A percentile compares a stretch with the other conserved stretches of the same genome.
These are phyloP conservation scores for Candida dajiaensis DNA, from an alignment of 805 yeast species.

Conservation along the genomic window DNA sequence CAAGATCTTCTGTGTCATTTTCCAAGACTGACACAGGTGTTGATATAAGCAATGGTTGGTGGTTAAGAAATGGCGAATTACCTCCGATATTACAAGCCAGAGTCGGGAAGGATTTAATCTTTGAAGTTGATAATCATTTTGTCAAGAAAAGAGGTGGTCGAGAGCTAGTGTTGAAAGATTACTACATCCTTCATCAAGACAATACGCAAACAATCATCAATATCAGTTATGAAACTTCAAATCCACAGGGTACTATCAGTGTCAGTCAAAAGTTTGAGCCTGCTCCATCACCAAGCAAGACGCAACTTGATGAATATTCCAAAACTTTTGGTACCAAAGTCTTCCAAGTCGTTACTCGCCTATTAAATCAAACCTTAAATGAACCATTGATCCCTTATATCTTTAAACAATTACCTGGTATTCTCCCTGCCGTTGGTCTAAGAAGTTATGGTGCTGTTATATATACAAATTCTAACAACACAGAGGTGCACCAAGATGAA, in stretches of 20 bases:
- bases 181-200: constrained; percentile 68
- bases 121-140: constrained; percentile 57
- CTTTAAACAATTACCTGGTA: constrained; percentile 32
- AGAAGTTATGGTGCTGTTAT: constrained; percentile 71
- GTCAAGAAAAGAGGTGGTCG: constrained; percentile 55
- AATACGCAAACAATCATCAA: constrained; percentile 61
- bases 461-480: constrained; percentile 48
- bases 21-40: constrained; percentile 25
- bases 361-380: constrained; percentile 23
- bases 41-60: constrained; percentile 50
- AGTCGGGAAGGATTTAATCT: constrained; percentile 44
- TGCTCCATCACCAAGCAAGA: constrained; percentile 42
- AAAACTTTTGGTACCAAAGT: constrained; percentile 46
- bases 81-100: constrained; percentile 46
- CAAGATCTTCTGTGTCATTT: neutral
- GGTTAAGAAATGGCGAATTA: constrained; percentile 46
- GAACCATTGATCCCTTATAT: constrained; percentile 31
- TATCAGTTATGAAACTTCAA: constrained; percentile 45
- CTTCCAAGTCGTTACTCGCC: constrained; percentile 36
- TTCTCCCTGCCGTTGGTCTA: constrained; percentile 53
- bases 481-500: constrained; percentile 45
- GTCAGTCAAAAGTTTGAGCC: constrained; percentile 30
- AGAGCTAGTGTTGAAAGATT: constrained; percentile 44
- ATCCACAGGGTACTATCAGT: constrained; percentile 46
- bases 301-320: constrained; percentile 43